phyloP scores from a whole-genome alignment of 495 filamentous ascomycete species.

The Penicillium verhagenii region DNA sequence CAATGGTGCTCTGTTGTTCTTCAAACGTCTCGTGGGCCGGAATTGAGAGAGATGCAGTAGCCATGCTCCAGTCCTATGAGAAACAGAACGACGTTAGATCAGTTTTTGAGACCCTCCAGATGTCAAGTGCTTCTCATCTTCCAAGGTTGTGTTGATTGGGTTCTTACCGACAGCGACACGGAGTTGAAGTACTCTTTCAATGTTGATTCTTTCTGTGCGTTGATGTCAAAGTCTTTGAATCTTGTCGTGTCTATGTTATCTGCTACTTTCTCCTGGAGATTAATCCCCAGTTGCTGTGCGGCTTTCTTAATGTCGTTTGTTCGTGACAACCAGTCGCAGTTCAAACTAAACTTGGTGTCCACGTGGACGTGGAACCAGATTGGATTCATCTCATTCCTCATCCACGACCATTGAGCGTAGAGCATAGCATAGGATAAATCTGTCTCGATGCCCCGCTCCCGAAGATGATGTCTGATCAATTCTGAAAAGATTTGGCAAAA shows the following conservation, averaged over 20 bases:
- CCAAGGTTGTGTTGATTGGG: too few species aligned
- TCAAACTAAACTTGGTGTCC: background rate
- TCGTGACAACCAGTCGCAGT: background rate
- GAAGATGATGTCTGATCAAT: constrained; percentile 18
- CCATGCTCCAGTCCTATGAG: background rate
- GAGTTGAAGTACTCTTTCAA: background rate
- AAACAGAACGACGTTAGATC: background rate
- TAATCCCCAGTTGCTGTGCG: constrained; percentile 11
- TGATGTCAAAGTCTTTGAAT: background rate
- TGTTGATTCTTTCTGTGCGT: background rate
- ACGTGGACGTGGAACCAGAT: constrained; percentile 30
- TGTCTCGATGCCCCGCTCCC: constrained; percentile 16
- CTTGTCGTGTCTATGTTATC: constrained; percentile 18
- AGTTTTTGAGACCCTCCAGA: background rate
- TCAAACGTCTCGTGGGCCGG: too few species aligned
- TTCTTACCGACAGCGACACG: background rate
- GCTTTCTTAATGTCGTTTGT: constrained; percentile 14
- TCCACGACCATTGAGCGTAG: constrained; percentile 22
- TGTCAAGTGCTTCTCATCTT: background rate
- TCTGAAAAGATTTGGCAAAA: constrained; percentile 26
- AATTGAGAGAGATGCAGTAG: background rate
- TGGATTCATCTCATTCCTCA: constrained; percentile 9
- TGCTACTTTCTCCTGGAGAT: constrained; percentile 7
- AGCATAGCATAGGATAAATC: constrained; percentile 10
- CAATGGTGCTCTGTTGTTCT: too few species aligned